Conservation (phyloP, 2,329 filamentous ascomycete species). For the Nakataea oryzae region DNA sequence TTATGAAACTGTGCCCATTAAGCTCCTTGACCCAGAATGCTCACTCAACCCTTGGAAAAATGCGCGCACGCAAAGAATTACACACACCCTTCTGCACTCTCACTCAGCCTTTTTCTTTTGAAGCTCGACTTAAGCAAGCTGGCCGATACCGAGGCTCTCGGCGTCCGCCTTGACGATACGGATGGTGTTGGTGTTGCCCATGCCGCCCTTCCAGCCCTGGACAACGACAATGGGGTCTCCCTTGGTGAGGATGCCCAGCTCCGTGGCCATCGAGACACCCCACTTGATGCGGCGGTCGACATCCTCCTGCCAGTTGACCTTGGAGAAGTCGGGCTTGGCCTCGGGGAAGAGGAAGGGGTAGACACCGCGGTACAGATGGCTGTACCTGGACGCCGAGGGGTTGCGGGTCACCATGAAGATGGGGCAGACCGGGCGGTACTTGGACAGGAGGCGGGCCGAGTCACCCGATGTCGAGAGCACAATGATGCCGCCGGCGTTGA, state of each 20-base stretch:
- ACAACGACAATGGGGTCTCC: conserved; percentile 74
- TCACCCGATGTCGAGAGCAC: conserved; percentile 93
- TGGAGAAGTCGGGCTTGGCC: conserved; percentile 86
- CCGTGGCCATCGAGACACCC: conserved; percentile 80
- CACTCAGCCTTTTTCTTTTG: background rate
- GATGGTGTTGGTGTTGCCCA: conserved; percentile 83
- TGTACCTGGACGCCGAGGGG: conserved; percentile 73
- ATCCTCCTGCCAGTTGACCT: conserved; percentile 96
- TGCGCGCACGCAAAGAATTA: background rate
- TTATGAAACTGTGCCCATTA: background rate
- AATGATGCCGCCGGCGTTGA: conserved; percentile 92
- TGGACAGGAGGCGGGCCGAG: conserved; percentile 90
- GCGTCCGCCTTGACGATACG: conserved; percentile 53
- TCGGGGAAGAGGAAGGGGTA: conserved; percentile 95
- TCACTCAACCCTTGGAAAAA: background rate
- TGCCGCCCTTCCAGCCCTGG: conserved; percentile 84
- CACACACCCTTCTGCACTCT: background rate
- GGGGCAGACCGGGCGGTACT: conserved; percentile 97
- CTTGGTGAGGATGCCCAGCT: conserved; percentile 63
- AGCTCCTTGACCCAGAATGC: background rate
- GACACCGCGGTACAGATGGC: conserved; percentile 92
- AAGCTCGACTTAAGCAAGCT: conserved; percentile 16
- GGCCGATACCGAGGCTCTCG: conserved; percentile 45
- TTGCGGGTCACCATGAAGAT: conserved; percentile 99
- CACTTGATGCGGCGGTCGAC: conserved; percentile 96